These are phyloP conservation scores for Teunomyces atbi DNA, from an alignment of 805 yeast genomes.

Conservation along the genomic window DNA sequence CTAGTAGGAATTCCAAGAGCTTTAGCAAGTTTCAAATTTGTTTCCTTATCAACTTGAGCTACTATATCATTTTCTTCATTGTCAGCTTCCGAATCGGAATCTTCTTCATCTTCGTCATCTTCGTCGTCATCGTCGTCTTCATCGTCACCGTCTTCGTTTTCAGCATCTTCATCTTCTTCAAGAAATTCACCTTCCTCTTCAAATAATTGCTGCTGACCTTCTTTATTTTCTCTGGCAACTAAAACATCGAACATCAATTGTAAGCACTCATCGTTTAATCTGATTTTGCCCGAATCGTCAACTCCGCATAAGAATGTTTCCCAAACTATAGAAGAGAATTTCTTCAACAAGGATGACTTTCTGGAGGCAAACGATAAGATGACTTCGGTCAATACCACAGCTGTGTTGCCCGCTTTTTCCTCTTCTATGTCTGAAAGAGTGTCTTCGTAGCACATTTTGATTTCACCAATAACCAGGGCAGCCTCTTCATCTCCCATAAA, in stretches of 20 bases:
- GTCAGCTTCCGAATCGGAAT: conserved; percentile 9
- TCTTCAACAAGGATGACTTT: conserved; percentile 36
- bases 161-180: conserved; percentile 22
- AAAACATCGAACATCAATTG: conserved; percentile 36
- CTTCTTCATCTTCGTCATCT: conserved; percentile 10
- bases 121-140: conserved; percentile 17
- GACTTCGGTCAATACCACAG: conserved; percentile 41
- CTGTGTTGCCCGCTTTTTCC: conserved; percentile 32
- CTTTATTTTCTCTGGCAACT: conserved; percentile 67
- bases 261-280: conserved; percentile 32
- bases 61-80: conserved; percentile 12
- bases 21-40: conserved; percentile 64
- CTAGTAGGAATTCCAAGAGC: conserved; percentile 64
- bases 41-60: conserved; percentile 35
- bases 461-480: conserved; percentile 67
- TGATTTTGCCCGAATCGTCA: conserved; percentile 22
- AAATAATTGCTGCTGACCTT: conserved; percentile 76
- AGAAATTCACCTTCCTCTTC: conserved; percentile 50
- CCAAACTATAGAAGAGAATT: conserved; percentile 40
- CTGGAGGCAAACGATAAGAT: conserved; percentile 44
- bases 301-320: conserved; percentile 36
- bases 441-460: conserved; percentile 57
- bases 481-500: conserved; percentile 79
- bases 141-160: conserved; percentile 20
- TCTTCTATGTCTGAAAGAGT: conserved; percentile 30